These are phyloP conservation scores for Avena eriantha DNA, from an alignment of 176 grass and related monocot species.

Conservation along the genomic window DNA sequence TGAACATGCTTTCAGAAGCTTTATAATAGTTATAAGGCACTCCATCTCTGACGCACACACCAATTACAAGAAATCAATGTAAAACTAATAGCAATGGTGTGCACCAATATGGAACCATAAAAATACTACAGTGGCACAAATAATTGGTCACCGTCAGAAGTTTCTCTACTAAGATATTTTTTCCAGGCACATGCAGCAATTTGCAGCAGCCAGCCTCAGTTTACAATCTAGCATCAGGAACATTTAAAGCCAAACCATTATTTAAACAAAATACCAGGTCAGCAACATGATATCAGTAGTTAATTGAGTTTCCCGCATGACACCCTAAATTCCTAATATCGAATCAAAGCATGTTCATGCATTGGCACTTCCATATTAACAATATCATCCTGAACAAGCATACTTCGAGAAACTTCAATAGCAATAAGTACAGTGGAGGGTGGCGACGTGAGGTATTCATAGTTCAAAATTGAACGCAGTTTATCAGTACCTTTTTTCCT, in stretches of 20 bases:
- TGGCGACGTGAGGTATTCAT: not conserved
- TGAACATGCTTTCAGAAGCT: constrained; percentile 31
- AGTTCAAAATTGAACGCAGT: not conserved
- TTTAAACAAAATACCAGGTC: constrained; percentile 3
- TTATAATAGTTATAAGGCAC: constrained; percentile 6
- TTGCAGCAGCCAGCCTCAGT: not conserved
- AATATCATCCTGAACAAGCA: constrained; percentile 17
- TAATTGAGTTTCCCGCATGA: constrained; percentile 16
- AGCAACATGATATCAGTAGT: constrained; percentile 18
- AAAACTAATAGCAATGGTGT: constrained; percentile 13
- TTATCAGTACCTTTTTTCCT: constrained; percentile 55
- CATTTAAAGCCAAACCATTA: constrained; percentile 18
- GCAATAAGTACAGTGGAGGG: constrained; percentile 9
- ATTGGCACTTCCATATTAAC: not conserved
- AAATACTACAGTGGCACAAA: not conserved
- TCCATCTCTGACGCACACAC: not conserved
- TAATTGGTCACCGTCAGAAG: not conserved
- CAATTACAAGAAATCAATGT: not conserved
- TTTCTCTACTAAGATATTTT: constrained; percentile 17
- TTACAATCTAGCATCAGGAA: constrained; percentile 26
- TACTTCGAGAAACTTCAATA: constrained; percentile 34
- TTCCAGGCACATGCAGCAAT: constrained; percentile 6
- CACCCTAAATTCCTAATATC: constrained; percentile 2
- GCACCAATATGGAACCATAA: constrained; percentile 21
- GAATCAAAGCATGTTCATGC: constrained; percentile 28